Base-by-base conservation (phyloP, 139 green algal genomes). In the Klebsormidium nitens region DNA sequence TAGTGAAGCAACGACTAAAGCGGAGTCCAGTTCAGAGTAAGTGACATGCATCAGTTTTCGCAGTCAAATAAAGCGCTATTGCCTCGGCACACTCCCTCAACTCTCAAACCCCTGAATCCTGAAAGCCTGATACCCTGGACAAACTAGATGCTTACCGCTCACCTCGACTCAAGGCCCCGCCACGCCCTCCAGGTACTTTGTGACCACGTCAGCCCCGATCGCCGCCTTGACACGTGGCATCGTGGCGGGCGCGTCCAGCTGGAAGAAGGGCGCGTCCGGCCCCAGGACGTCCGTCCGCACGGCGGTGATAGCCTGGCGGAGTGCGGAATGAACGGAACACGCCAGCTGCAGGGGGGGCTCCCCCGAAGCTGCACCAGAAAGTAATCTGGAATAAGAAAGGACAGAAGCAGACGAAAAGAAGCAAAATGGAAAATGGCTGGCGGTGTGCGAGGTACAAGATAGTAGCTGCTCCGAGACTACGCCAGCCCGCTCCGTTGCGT, bases 331-430 rank as follows among this genome's bases (percentile, higher is more conserved):
- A 39, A 64, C 49, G 14, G 64, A 72, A 23, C 19, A 31, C 2
- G 64, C 26, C 28, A 72, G 64, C 0, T 64, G 47, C 36, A 72
- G 47, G 6, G 64, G 64, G n/a, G 64, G 64, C 64, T 72, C 64
- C 2, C 64, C 64, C 19, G 64, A 72, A 11, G 64, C 64, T 71
- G 63, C 6, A 19, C 32, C 23, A 36, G 6, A 36, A 5, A 63
- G 50, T n/a, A 42, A 32, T 6, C 26, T n/a, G 48, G 14, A 58
- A 5, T 1, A 26, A 26, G 2, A 23, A 14, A 58, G 29, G 48
- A 26, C 26, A 23, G 48, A 58, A 58, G 48, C 31, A 11, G 14
- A 63, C 8, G 55, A 14, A 63, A 14, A 63, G 55, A 14, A 23
- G 32, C 8, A 63, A 37, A 11, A 14, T 8, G 14, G 32, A 14